Percentiles rank a stretch among this genome's conserved stretches.
Conservation (phyloP, 805 yeast genomes). For the Saccharomycopsis guyanensis region DNA sequence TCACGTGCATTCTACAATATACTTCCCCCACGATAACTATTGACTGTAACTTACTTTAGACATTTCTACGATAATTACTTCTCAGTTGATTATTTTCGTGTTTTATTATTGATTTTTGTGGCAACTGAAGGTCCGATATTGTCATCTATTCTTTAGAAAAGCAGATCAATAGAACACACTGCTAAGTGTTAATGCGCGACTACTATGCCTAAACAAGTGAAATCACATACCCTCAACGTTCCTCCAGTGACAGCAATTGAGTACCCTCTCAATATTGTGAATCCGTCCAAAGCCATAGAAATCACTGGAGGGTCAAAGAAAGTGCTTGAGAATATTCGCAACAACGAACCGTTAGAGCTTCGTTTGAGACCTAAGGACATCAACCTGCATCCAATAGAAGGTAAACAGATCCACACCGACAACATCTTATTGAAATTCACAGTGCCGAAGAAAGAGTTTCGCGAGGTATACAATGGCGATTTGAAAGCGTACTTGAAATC, state of each 20-base stretch:
- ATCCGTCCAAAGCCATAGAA: conserved; percentile 52
- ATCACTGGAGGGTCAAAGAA: conserved; percentile 60
- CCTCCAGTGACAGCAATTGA: conserved; percentile 74
- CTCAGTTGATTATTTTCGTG: too few relatives aligned
- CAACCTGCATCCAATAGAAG: conserved; percentile 26
- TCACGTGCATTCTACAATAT: too few relatives aligned
- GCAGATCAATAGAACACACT: too few relatives aligned
- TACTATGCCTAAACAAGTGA: conserved; percentile 33
- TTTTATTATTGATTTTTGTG: too few relatives aligned
- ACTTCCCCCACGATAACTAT: too few relatives aligned
- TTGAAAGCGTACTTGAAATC: conserved; percentile 11
- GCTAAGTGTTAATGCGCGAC: too few relatives aligned
- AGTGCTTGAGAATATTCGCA: conserved; percentile 36
- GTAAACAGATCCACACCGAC: conserved; percentile 19
- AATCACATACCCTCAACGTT: conserved; percentile 56
- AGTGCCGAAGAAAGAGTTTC: conserved; percentile 21
- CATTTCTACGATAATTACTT: too few relatives aligned
- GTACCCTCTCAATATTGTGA: conserved; percentile 62
- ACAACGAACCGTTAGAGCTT: conserved; percentile 25
- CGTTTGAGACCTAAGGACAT: conserved; percentile 29
- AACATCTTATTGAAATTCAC: conserved; percentile 27
- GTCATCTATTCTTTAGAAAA: too few relatives aligned
- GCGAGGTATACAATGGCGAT: conserved; percentile 17
- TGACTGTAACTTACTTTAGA: too few relatives aligned
- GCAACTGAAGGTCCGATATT: too few relatives aligned